phyloP scores from a whole-genome alignment of 169 alveolate species.

The Cyclospora cayetanensis region DNA sequence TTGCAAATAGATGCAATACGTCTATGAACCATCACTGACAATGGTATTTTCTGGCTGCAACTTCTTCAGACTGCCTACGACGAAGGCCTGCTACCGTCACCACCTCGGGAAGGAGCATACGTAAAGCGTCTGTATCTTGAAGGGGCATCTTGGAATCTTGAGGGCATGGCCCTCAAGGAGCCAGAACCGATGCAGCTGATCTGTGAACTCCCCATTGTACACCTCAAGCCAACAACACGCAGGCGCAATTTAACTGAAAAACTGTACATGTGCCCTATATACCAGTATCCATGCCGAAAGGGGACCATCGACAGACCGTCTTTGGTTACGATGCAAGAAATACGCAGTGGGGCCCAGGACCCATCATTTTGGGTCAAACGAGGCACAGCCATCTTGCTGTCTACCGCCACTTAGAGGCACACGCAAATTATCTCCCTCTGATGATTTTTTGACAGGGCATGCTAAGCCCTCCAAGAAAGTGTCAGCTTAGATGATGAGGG shows the following conservation, averaged over 20 bases:
- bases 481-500: no score
- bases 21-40: background rate
- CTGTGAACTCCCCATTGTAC: slow-evolving; percentile 91
- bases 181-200: slow-evolving; percentile 92
- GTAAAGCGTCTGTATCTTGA: slow-evolving; percentile 89
- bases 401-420: slow-evolving; percentile 71
- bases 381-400: slow-evolving; percentile 92
- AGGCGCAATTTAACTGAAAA: slow-evolving; percentile 80
- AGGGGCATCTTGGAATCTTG: slow-evolving; percentile 96
- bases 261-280: slow-evolving; percentile 92
- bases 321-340: slow-evolving; percentile 83
- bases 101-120: slow-evolving; percentile 93
- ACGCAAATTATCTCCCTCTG: no score
- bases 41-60: background rate
- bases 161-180: slow-evolving; percentile 86
- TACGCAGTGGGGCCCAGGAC: slow-evolving; percentile 84
- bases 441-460: no score
- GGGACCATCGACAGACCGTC: slow-evolving; percentile 88
- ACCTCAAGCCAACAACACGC: slow-evolving; percentile 92
- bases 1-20: slow-evolving; percentile 31
- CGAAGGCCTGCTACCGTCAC: slow-evolving; percentile 82
- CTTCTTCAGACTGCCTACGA: slow-evolving; percentile 69
- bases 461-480: no score
- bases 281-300: slow-evolving; percentile 85
- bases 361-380: slow-evolving; percentile 93